A percentile compares a stretch with the other conserved stretches of the same genome.
phyloP scores from a whole-genome alignment of 2,329 filamentous ascomycete species.

The Aureobasidium lini region DNA sequence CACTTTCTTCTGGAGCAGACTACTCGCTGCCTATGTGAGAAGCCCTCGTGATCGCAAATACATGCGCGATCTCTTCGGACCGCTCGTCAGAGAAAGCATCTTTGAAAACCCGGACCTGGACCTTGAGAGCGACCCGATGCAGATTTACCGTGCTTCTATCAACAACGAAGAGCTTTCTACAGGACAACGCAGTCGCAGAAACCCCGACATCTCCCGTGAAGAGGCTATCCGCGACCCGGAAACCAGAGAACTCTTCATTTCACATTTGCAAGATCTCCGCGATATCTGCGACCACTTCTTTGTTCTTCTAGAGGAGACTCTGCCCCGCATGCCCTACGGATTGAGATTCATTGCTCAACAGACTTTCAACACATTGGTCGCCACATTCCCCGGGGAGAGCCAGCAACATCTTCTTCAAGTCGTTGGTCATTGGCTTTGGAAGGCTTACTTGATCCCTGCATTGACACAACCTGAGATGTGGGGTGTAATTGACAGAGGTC shows the following conservation, averaged over 20 bases:
- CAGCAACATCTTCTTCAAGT: constrained; percentile 72
- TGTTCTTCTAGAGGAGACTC: constrained; percentile 67
- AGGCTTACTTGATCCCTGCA: constrained; percentile 84
- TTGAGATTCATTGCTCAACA: constrained; percentile 82
- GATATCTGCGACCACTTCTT: constrained; percentile 94
- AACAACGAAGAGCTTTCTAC: constrained; percentile 96
- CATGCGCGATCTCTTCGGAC: constrained; percentile 75
- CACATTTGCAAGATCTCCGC: constrained; percentile 84
- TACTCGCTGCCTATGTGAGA: constrained; percentile 79
- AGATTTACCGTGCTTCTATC: constrained; percentile 91
- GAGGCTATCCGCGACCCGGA: constrained; percentile 93
- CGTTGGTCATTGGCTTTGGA: constrained; percentile 89
- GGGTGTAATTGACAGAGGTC: constrained; percentile 80
- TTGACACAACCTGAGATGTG: constrained; percentile 85
- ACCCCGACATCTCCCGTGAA: constrained; percentile 79
- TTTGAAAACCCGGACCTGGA: constrained; percentile 87
- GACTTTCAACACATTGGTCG: constrained; percentile 69
- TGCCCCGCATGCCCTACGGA: constrained; percentile 88
- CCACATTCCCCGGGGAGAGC: constrained; percentile 73
- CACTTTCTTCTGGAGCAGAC: constrained; percentile 87
- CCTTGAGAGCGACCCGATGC: constrained; percentile 92
- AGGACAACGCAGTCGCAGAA: constrained; percentile 71
- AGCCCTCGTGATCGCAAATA: constrained; percentile 91
- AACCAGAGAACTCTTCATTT: constrained; percentile 85
- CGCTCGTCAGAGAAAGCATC: constrained; percentile 82